Evolutionary conservation across 495 filamentous ascomycete genomes (phyloP).

Genomic region (Trichoderma parareesei): DNA sequence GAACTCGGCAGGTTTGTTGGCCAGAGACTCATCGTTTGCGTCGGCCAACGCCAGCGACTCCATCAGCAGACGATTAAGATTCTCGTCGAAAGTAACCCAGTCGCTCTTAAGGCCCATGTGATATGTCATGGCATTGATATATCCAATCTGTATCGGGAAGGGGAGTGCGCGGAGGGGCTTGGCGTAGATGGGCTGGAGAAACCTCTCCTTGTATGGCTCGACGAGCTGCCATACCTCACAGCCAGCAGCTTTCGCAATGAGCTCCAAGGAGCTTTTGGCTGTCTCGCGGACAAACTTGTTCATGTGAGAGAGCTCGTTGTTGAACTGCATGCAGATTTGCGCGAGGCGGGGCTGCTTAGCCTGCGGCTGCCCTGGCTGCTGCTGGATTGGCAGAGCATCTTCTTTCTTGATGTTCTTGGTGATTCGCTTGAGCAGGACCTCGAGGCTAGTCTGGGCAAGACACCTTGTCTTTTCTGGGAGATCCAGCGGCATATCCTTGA

Average conservation of each 20-base stretch:
- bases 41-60: conserved; percentile 90
- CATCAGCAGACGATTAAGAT: conserved; percentile 79
- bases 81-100: conserved; percentile 83
- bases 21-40: conserved; percentile 81
- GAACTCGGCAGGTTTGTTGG: conserved; percentile 78
- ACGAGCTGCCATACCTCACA: conserved; percentile 79
- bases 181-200: conserved; percentile 81
- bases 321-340: conserved; percentile 72
- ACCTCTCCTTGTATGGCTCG: conserved; percentile 73
- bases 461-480: conserved; percentile 77
- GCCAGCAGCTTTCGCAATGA: conserved; percentile 65
- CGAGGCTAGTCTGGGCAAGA: conserved; percentile 72
- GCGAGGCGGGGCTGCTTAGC: conserved; percentile 46
- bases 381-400: conserved; percentile 56
- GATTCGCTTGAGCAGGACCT: conserved; percentile 66
- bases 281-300: conserved; percentile 87
- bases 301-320: conserved; percentile 83
- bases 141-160: conserved; percentile 90
- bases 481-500: conserved; percentile 94
- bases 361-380: conserved; percentile 26
- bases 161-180: conserved; percentile 90
- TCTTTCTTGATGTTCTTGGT: conserved; percentile 66
- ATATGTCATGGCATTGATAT: conserved; percentile 94
- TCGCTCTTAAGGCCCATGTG: conserved; percentile 78
- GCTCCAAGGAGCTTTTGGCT: conserved; percentile 69